phyloP scores from a whole-genome alignment of 371 early-diverging fungal genomes.

The Aphelidium insulamus region DNA sequence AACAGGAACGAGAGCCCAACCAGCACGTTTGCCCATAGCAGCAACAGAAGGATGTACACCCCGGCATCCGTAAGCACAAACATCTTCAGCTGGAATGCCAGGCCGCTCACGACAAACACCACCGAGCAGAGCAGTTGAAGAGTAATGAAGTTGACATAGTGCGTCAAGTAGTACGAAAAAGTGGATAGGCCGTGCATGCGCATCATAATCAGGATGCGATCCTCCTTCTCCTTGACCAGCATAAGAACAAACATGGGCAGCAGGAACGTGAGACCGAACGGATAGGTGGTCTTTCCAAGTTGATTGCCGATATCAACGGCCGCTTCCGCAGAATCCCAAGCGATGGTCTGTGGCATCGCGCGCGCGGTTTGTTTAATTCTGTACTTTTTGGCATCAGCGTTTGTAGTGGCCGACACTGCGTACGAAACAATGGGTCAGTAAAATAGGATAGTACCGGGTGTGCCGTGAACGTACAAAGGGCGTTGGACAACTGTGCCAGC shows the following conservation, averaged over 20 bases:
- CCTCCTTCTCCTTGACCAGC: slow-evolving; percentile 44
- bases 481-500: slow-evolving; percentile 8
- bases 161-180: slow-evolving; percentile 28
- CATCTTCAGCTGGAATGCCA: slow-evolving; percentile 21
- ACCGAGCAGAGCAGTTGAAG: slow-evolving; percentile 26
- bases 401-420: neutral
- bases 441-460: neutral
- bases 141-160: slow-evolving; percentile 36
- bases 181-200: slow-evolving; percentile 43
- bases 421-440: slow-evolving; percentile 6
- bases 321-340: slow-evolving; percentile 15
- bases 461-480: too few relatives aligned
- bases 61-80: slow-evolving; percentile 26
- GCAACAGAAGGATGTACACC: slow-evolving; percentile 29
- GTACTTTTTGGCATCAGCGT: slow-evolving; percentile 9
- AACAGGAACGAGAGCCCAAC: slow-evolving; percentile 39
- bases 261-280: slow-evolving; percentile 50
- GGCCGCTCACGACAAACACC: slow-evolving; percentile 30
- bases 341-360: slow-evolving; percentile 21
- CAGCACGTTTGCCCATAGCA: slow-evolving; percentile 38
- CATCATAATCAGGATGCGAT: slow-evolving; percentile 44
- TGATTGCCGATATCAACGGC: slow-evolving; percentile 21
- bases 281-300: slow-evolving; percentile 35
- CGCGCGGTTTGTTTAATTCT: slow-evolving; percentile 39
- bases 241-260: slow-evolving; percentile 42